Evolutionary conservation across 23 red algal genomes (phyloP).

Genomic region (Gracilaria caudata): DNA sequence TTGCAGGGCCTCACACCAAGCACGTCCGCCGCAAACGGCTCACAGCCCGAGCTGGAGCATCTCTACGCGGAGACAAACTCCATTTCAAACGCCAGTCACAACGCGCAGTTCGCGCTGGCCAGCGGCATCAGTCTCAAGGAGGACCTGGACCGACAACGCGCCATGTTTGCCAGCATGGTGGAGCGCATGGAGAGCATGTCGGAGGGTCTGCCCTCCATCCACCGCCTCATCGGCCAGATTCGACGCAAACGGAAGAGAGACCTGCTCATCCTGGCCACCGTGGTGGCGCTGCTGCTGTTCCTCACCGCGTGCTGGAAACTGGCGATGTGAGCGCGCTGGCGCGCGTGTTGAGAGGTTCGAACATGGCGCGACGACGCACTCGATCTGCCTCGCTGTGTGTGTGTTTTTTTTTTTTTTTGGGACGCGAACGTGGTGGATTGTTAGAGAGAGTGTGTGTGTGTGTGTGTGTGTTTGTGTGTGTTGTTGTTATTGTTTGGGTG

Average conservation of each 20-base stretch:
- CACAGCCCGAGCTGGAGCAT: not conserved
- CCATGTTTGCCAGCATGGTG: slow-evolving; percentile 92
- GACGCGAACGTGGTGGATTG: no score
- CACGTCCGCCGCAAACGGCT: not conserved
- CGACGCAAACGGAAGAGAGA: slow-evolving; percentile 88
- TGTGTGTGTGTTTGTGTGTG: not conserved
- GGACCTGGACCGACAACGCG: slow-evolving; percentile 90
- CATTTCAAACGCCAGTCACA: slow-evolving; percentile 41
- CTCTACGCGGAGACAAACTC: slow-evolving; percentile 64
- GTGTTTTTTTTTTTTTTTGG: no score
- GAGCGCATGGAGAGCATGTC: slow-evolving; percentile 86
- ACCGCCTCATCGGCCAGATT: slow-evolving; percentile 84
- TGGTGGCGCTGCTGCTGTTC: slow-evolving; percentile 65
- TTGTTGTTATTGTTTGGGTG: no score
- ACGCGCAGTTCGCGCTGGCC: slow-evolving; percentile 74
- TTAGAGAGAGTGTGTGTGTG: not conserved
- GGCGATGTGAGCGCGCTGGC: not conserved
- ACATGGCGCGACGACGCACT: slow-evolving; percentile 30
- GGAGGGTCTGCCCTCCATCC: slow-evolving; percentile 76
- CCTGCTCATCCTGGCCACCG: slow-evolving; percentile 76
- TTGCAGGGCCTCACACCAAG: slow-evolving; percentile 23
- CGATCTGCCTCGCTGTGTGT: slow-evolving; percentile 40
- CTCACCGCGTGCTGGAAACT: slow-evolving; percentile 87
- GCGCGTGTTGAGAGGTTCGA: slow-evolving; percentile 43
- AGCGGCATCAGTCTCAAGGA: slow-evolving; percentile 85